These are phyloP conservation scores for Saccharomycopsis fermentans DNA, from an alignment of 805 yeast species.

Conservation along the genomic window DNA sequence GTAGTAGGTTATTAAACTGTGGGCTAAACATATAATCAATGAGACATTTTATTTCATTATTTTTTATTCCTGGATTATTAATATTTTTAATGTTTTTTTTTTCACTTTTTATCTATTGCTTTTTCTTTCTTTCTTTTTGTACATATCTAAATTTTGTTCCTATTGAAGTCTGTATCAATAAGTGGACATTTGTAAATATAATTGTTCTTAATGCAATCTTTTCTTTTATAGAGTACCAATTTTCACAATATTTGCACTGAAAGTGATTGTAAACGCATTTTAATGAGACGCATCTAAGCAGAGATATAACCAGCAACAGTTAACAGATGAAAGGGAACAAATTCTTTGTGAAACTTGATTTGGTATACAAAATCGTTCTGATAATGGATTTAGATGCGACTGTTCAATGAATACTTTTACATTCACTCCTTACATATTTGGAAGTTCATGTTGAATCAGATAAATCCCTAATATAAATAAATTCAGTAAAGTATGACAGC, in stretches of 20 bases:
- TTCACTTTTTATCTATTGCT: neutral
- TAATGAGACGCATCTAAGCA: no score
- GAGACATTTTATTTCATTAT: neutral
- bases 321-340: no score
- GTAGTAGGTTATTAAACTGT: neutral
- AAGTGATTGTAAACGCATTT: no score
- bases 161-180: neutral
- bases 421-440: neutral
- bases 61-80: neutral
- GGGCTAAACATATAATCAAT: no score
- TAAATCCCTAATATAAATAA: neutral
- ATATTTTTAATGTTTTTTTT: neutral
- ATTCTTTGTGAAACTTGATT: no score
- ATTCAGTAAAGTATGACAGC: neutral
- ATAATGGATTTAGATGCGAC: neutral
- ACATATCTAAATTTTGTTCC: neutral
- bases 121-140: neutral
- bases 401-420: no score
- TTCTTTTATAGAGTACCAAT: no score
- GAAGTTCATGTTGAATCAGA: neutral
- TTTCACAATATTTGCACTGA: no score
- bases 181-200: neutral
- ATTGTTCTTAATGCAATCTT: neutral
- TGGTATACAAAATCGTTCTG: neutral
- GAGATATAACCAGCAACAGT: no score